These are phyloP conservation scores for Immersiella caudata DNA, from an alignment of 495 filamentous ascomycete genomes.

Conservation along the genomic window DNA sequence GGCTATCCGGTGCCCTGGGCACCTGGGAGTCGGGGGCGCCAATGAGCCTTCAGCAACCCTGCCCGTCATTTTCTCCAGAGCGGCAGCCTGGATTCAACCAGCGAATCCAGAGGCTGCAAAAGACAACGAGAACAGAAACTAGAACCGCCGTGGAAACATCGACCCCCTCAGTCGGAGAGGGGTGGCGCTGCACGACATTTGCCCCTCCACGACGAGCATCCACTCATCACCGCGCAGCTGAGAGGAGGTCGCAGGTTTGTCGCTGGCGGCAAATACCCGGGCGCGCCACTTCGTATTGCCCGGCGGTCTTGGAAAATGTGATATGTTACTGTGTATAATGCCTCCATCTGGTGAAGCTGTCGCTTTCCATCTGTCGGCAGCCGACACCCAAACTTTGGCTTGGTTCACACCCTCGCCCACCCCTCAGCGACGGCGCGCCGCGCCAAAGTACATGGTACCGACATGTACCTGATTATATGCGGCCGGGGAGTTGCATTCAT, in stretches of 20 bases:
- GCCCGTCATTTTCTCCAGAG: constrained; percentile 5
- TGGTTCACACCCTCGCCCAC: neutral
- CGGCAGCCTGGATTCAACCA: constrained; percentile 10
- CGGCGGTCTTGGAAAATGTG: constrained; percentile 10
- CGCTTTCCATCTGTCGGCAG: constrained; percentile 15
- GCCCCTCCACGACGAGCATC: constrained; percentile 3
- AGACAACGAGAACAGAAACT: neutral
- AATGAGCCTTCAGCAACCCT: constrained; percentile 15
- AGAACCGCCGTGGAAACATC: neutral
- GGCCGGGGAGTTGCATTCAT: constrained; percentile 14
- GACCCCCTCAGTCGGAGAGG: neutral
- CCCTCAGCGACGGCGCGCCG: neutral
- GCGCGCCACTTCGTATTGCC: constrained; percentile 12
- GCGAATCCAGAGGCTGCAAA: constrained; percentile 4
- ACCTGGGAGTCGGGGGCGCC: constrained; percentile 10
- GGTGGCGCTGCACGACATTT: constrained; percentile 3
- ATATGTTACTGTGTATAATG: constrained; percentile 3
- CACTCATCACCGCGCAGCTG: neutral
- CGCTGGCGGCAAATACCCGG: constrained; percentile 10
- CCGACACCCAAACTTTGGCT: constrained; percentile 4
- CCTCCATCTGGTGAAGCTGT: neutral
- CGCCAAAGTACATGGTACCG: constrained; percentile 8
- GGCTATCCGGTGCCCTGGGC: constrained; percentile 22
- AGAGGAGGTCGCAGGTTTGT: neutral
- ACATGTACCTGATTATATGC: constrained; percentile 5